Percentiles rank a stretch among this genome's conserved stretches.
These are phyloP conservation scores for Gilbertella persicaria DNA, from an alignment of 371 early-diverging fungal species.

Conservation along the genomic window DNA sequence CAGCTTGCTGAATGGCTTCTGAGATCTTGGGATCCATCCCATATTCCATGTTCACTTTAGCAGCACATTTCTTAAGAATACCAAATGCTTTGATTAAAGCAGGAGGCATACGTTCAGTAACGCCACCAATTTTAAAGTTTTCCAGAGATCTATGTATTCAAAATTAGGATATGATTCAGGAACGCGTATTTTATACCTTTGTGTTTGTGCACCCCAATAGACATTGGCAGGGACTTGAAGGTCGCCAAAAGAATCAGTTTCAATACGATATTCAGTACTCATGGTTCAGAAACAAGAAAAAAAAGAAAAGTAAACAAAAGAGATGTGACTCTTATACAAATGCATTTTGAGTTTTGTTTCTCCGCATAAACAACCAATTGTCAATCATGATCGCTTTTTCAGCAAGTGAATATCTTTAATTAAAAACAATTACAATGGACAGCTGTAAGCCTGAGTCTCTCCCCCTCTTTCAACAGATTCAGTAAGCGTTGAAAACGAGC, in stretches of 20 bases:
- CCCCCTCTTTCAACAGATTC: too few species aligned
- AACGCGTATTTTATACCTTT: conserved; percentile 61
- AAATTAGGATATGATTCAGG: not conserved
- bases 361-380: too few species aligned
- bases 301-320: not conserved
- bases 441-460: too few species aligned
- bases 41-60: conserved; percentile 87
- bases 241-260: conserved; percentile 93
- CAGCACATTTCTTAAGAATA: conserved; percentile 91
- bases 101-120: conserved; percentile 90
- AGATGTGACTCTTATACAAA: too few species aligned
- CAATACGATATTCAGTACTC: conserved; percentile 64
- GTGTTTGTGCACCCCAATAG: conserved; percentile 98
- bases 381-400: too few species aligned
- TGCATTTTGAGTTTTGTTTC: too few species aligned
- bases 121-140: conserved; percentile 96
- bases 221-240: conserved; percentile 90
- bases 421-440: too few species aligned
- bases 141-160: conserved; percentile 63
- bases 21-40: conserved; percentile 78
- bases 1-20: conserved; percentile 85
- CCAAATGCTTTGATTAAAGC: conserved; percentile 93
- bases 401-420: too few species aligned
- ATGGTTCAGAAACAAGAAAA: not conserved
- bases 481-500: too few species aligned